These are phyloP conservation scores for Ophiostoma fasciatum DNA, from an alignment of 2,329 filamentous ascomycete genomes.

Conservation along the genomic window DNA sequence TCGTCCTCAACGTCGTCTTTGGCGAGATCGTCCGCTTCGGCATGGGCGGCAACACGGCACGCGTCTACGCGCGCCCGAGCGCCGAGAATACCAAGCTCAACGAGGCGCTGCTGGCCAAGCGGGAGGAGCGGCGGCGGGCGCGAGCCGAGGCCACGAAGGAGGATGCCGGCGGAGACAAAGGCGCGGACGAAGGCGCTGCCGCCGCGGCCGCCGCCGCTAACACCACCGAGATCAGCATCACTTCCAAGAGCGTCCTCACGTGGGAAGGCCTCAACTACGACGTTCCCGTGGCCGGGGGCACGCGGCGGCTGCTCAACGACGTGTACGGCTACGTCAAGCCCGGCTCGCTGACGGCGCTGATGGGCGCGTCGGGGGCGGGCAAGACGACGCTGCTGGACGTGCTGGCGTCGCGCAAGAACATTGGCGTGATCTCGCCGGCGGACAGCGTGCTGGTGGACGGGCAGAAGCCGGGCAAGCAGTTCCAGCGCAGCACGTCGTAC, in stretches of 20 bases:
- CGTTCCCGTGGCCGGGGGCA: conserved; percentile 43
- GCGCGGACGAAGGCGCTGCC: no score
- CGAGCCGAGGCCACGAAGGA: conserved; percentile 29
- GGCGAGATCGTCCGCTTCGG: conserved; percentile 69
- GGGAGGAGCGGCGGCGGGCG: conserved; percentile 35
- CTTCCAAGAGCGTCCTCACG: conserved; percentile 56
- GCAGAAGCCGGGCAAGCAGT: conserved; percentile 39
- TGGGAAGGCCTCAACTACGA: conserved; percentile 79
- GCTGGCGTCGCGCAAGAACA: conserved; percentile 45
- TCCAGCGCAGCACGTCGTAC: conserved; percentile 45
- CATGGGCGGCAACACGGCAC: conserved; percentile 66
- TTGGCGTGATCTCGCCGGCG: conserved; percentile 34
- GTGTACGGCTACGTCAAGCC: conserved; percentile 59
- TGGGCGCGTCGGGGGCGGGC: conserved; percentile 74
- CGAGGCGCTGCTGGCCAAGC: conserved; percentile 43
- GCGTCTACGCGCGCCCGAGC: conserved; percentile 58
- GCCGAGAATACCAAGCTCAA: conserved; percentile 54
- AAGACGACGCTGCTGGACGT: conserved; percentile 79
- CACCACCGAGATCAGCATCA: conserved; percentile 37
- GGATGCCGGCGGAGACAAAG: no score
- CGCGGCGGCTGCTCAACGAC: conserved; percentile 37
- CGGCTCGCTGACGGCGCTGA: conserved; percentile 59
- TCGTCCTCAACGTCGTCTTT: conserved; percentile 59
- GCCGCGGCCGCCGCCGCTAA: no score
- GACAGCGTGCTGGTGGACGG: conserved; percentile 45